These are phyloP conservation scores for Pseudocercospora ulei DNA, from an alignment of 2,329 filamentous ascomycete genomes.

Conservation along the genomic window DNA sequence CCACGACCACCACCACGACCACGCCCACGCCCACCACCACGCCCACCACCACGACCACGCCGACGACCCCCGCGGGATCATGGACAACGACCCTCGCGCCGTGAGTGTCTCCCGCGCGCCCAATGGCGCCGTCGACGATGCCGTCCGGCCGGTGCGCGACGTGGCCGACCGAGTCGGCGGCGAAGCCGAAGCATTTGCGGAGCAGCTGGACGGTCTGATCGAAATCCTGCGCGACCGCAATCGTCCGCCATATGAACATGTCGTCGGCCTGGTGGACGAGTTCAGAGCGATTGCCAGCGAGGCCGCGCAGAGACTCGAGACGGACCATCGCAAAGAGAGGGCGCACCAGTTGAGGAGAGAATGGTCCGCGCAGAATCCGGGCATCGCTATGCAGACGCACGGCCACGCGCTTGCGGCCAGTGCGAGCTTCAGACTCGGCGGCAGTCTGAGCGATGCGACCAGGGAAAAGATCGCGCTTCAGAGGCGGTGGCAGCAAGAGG, in stretches of 20 bases:
- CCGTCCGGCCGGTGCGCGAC: slow-evolving; percentile 48
- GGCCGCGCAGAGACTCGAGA: slow-evolving; percentile 41
- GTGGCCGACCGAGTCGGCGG: slow-evolving; percentile 61
- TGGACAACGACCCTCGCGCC: neutral
- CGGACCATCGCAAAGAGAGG: slow-evolving; percentile 34
- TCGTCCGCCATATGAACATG: slow-evolving; percentile 49
- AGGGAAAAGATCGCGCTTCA: slow-evolving; percentile 43
- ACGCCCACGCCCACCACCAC: neutral
- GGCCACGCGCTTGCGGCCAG: slow-evolving; percentile 17
- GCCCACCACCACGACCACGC: neutral
- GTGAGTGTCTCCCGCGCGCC: neutral
- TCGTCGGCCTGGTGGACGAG: slow-evolving; percentile 48
- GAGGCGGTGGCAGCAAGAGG: slow-evolving; percentile 66
- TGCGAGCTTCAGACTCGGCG: slow-evolving; percentile 6
- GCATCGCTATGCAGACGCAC: slow-evolving; percentile 10
- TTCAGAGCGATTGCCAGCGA: slow-evolving; percentile 46
- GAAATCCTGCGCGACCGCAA: slow-evolving; percentile 40
- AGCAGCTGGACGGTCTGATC: slow-evolving; percentile 63
- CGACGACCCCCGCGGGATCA: neutral
- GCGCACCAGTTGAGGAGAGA: slow-evolving; percentile 37
- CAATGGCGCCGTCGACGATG: slow-evolving; percentile 17
- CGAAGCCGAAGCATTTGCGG: slow-evolving; percentile 80
- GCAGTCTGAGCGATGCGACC: slow-evolving; percentile 20
- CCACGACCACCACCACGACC: neutral
- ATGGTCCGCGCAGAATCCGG: slow-evolving; percentile 24